Base-by-base conservation (phyloP, 768 basidiomycete genomes). In the Lepiota brunneoincarnata region DNA sequence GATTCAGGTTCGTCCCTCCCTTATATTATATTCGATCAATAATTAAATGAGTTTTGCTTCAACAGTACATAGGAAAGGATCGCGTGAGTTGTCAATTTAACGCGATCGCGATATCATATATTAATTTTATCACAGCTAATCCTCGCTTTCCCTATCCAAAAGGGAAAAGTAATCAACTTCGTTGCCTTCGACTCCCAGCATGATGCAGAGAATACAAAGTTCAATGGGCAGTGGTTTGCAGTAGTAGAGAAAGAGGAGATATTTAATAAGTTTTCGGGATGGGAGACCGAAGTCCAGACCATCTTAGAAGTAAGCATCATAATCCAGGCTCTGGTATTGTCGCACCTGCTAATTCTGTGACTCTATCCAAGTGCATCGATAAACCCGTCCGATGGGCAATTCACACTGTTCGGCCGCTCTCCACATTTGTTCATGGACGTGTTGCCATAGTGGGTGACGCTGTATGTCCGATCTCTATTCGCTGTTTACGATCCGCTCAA, bases 341-440 rank as follows among this genome's bases (percentile, higher is more conserved):
- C 38, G 3, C 23, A 39, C 21, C 42, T 48, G 12, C 47, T 59
- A n/a, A 36, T 57, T 47, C n/a, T 26, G 23, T 43, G 42, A 58
- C 55, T 38, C 58, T 36, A n/a, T 17, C 3, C 31, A 43, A 87
- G 85, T 81, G 81, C 58, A 71, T 80, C 17, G 76, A 80, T 3
- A 73, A 69, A 42, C 74, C 80, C 1, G 66, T 75, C 20, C 69
- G 80, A 37, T 89, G 88, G 88, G 84, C 83, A 0, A 76, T 90
- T 26, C 82, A 87, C 61, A 77, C 73, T 3, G 69, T 82, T 1
- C 73, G 71, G 48, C 78, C 83, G 5, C 64, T 89, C 17, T 69
- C 70, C 0, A 71, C 80, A 7, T 80, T 76, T 49, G 74, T 77
- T 2, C 73, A 72, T n/a, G 82, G 79, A 15, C 67, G 76, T 9